These are phyloP conservation scores for Chamaecrista fasciculata DNA, from an alignment of 306 rosid species.

Conservation along the genomic window DNA sequence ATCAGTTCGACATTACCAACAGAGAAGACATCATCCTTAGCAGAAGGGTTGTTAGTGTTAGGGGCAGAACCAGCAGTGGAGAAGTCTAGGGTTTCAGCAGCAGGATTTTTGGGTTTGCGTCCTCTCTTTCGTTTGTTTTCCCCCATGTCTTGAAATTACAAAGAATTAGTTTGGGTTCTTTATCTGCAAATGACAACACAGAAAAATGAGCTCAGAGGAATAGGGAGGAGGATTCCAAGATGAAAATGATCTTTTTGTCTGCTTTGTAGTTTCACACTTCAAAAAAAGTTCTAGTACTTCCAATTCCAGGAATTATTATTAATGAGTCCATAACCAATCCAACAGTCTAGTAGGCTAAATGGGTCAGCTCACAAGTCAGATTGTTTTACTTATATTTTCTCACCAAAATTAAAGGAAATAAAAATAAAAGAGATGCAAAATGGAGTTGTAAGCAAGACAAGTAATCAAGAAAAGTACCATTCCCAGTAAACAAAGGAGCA, in stretches of 20 bases:
- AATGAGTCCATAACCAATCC: background rate
- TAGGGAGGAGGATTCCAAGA: no score
- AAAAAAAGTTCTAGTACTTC: background rate
- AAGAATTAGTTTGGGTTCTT: background rate
- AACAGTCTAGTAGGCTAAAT: background rate
- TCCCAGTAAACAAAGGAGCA: no score
- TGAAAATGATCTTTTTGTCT: background rate
- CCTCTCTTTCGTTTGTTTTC: conserved; percentile 74
- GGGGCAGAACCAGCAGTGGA: conserved; percentile 32
- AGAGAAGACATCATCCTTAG: conserved; percentile 58
- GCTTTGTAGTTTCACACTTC: background rate
- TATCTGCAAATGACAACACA: conserved; percentile 1
- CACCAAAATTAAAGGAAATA: background rate
- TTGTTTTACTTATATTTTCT: background rate
- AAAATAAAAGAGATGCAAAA: background rate
- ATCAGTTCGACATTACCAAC: conserved; percentile 62
- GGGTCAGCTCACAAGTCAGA: background rate
- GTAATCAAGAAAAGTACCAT: background rate
- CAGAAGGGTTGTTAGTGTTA: background rate
- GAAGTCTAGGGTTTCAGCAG: conserved; percentile 65
- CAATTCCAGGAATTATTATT: background rate
- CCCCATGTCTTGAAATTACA: conserved; percentile 20
- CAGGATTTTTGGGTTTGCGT: conserved; percentile 62
- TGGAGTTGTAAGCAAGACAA: background rate
- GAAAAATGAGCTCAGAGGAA: background rate